Conservation (phyloP, 2,329 filamentous ascomycete genomes). For the Fusarium sp. region DNA sequence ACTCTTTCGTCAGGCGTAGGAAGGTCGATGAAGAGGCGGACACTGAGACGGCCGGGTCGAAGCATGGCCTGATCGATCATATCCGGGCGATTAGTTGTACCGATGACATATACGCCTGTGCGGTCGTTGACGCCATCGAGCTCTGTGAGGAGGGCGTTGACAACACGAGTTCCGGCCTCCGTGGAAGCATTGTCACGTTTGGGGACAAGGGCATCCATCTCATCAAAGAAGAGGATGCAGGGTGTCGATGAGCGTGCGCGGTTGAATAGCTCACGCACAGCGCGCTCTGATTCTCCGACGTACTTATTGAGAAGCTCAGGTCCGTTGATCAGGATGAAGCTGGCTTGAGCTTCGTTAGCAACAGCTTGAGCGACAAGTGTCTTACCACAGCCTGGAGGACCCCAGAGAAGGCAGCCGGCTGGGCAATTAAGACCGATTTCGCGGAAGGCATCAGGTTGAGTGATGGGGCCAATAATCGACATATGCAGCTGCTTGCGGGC, state of each 20-base stretch:
- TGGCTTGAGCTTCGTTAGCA: constrained; percentile 93
- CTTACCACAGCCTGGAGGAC: constrained; percentile 95
- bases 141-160: constrained; percentile 95
- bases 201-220: constrained; percentile 92
- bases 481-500: constrained; percentile 84
- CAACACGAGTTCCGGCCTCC: constrained; percentile 87
- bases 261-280: constrained; percentile 90
- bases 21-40: constrained; percentile 88
- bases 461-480: constrained; percentile 91
- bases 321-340: constrained; percentile 98
- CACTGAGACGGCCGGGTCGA: constrained; percentile 88
- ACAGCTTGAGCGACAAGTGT: constrained; percentile 96
- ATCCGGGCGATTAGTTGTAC: constrained; percentile 93
- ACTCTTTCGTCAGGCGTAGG: constrained; percentile 82
- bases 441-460: constrained; percentile 80
- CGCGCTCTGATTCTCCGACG: constrained; percentile 94
- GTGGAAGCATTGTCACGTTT: constrained; percentile 81
- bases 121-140: constrained; percentile 86
- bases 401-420: constrained; percentile 93
- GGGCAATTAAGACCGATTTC: constrained; percentile 82
- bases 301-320: constrained; percentile 98
- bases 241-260: constrained; percentile 87
- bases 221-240: constrained; percentile 98
- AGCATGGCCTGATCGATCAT: constrained; percentile 98
- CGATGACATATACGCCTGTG: constrained; percentile 91